phyloP scores from a whole-genome alignment of 768 basidiomycete genomes.

The Boletus pseudo-olivaceus region DNA sequence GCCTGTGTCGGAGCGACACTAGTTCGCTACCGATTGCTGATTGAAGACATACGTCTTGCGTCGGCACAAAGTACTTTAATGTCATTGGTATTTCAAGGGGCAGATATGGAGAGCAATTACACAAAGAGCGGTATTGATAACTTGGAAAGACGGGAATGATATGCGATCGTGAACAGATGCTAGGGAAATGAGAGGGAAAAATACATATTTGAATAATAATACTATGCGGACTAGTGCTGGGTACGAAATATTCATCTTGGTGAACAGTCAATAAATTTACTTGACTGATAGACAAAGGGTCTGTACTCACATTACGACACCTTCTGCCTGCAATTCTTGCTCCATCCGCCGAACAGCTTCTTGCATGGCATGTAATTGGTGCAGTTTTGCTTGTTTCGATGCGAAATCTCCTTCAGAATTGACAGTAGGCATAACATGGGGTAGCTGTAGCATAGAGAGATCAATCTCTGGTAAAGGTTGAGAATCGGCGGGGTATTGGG shows the following conservation, averaged over 20 bases:
- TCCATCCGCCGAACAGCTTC: conserved; percentile 34
- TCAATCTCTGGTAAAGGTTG: conserved; percentile 22
- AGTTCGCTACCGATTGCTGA: conserved; percentile 9
- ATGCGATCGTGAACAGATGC: background rate
- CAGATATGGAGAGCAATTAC: background rate
- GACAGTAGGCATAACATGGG: background rate
- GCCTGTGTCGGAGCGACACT: conserved; percentile 59
- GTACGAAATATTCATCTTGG: conserved; percentile 4
- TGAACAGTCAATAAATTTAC: background rate
- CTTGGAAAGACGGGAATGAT: background rate
- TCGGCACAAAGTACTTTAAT: background rate
- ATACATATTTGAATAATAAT: conserved; percentile 23
- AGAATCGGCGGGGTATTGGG: background rate
- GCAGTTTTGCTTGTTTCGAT: conserved; percentile 16
- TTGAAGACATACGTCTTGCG: too few relatives aligned
- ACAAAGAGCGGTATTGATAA: background rate
- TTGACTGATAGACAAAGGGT: too few relatives aligned
- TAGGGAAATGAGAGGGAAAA: background rate
- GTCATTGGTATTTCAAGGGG: background rate
- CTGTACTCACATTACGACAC: conserved; percentile 12
- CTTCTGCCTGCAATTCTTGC: conserved; percentile 28
- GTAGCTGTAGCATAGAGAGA: conserved; percentile 25
- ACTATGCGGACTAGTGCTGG: background rate
- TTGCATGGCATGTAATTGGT: conserved; percentile 29
- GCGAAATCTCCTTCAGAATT: background rate